Evolutionary conservation across 1,139 yeast genomes (phyloP).

Genomic region (Hansenula anomala): DNA sequence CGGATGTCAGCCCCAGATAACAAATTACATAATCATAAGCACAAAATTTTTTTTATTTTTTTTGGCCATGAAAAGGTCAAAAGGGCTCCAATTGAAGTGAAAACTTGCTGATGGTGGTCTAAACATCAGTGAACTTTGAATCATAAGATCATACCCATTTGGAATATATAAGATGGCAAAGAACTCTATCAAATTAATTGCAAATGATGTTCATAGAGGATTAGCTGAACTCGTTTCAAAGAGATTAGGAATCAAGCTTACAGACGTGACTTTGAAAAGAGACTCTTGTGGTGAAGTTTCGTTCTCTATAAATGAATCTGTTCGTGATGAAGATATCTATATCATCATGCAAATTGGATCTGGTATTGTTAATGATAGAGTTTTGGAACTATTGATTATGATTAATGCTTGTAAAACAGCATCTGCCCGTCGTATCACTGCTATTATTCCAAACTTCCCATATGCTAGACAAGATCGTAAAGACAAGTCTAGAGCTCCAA

Average conservation of each 20-base stretch:
- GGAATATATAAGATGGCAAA: constrained; percentile 61
- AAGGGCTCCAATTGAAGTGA: no score
- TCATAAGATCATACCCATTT: no score
- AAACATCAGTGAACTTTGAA: no score
- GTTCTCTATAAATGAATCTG: constrained; percentile 90
- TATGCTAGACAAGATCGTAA: constrained; percentile 97
- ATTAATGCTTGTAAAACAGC: constrained; percentile 95
- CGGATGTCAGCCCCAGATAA: no score
- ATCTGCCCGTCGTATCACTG: constrained; percentile 91
- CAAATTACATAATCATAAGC: no score
- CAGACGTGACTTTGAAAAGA: constrained; percentile 62
- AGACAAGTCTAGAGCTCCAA: constrained; percentile 95
- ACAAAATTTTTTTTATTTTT: no score
- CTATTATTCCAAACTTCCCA: constrained; percentile 92
- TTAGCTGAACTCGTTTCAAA: constrained; percentile 81
- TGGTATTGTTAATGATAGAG: constrained; percentile 84
- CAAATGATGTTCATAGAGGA: constrained; percentile 86
- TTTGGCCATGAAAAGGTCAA: no score
- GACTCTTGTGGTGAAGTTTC: constrained; percentile 86
- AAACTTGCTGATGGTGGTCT: no score
- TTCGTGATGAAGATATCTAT: constrained; percentile 93
- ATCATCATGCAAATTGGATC: constrained; percentile 88
- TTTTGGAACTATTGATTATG: constrained; percentile 84
- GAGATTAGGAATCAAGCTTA: constrained; percentile 55
- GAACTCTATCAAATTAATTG: constrained; percentile 81